These are phyloP conservation scores for Cyclotella baltica DNA, from an alignment of 108 stramenopile genomes.

Conservation along the genomic window DNA sequence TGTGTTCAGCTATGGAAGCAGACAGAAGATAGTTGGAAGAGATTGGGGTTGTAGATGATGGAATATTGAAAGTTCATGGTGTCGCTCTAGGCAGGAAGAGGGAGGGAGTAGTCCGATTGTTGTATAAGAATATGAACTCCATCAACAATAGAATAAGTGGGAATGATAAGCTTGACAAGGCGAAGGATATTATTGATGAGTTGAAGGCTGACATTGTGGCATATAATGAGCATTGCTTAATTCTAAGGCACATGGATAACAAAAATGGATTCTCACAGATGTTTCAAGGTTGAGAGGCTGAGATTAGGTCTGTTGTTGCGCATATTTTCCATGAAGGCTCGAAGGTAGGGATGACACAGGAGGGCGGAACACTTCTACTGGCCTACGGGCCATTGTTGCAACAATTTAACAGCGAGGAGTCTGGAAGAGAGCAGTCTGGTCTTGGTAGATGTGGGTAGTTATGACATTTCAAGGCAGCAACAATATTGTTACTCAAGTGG, in stretches of 20 bases:
- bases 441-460: neutral
- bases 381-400: neutral
- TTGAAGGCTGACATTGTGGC: constrained; percentile 16
- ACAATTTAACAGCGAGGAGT: neutral
- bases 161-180: too few relatives aligned
- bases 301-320: neutral
- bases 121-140: neutral
- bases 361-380: constrained; percentile 22
- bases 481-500: neutral
- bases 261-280: constrained; percentile 14
- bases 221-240: constrained; percentile 15
- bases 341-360: constrained; percentile 7
- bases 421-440: constrained; percentile 8
- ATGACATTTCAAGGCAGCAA: neutral
- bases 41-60: neutral
- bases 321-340: constrained; percentile 17
- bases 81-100: neutral
- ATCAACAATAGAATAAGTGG: neutral
- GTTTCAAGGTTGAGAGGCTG: constrained; percentile 17
- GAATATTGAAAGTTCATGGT: neutral
- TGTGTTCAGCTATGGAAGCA: neutral
- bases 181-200: constrained; percentile 1
- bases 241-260: neutral
- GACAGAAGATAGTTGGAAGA: constrained; percentile 1
- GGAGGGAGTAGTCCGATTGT: neutral